A percentile compares a stretch with the other conserved stretches of the same genome.
These are phyloP conservation scores for Pisolithus marmoratus DNA, from an alignment of 768 basidiomycete genomes.

Conservation along the genomic window DNA sequence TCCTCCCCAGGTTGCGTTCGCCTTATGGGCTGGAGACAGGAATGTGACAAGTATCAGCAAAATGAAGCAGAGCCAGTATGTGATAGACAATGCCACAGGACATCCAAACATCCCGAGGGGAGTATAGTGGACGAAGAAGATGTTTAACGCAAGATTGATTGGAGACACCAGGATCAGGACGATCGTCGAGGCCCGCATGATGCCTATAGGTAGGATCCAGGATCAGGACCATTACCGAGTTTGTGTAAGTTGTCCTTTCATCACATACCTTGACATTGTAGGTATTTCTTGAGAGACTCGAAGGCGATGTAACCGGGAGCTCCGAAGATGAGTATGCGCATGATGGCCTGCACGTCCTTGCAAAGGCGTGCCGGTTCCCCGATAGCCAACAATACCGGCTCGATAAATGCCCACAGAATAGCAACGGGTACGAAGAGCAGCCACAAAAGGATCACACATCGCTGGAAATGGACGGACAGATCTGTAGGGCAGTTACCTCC, in stretches of 20 bases:
- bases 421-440: conserved; percentile 57
- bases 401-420: conserved; percentile 57
- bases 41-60: conserved; percentile 46
- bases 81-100: conserved; percentile 60
- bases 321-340: conserved; percentile 58
- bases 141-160: conserved; percentile 56
- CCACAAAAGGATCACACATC: conserved; percentile 63
- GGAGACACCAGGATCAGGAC: conserved; percentile 61
- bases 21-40: conserved; percentile 46
- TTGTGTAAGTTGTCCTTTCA: neutral
- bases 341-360: conserved; percentile 55
- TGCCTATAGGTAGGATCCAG: conserved; percentile 38
- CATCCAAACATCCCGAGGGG: conserved; percentile 59
- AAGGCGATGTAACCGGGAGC: conserved; percentile 73
- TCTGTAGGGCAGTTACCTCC: conserved; percentile 54
- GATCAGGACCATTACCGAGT: neutral
- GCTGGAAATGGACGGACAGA: conserved; percentile 65
- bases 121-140: conserved; percentile 60
- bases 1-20: conserved; percentile 63
- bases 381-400: conserved; percentile 54
- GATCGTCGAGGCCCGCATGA: conserved; percentile 66
- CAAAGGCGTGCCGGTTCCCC: conserved; percentile 57
- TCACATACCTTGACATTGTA: conserved; percentile 67
- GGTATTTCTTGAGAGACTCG: conserved; percentile 72
- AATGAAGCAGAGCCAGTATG: conserved; percentile 64